A percentile compares a stretch with the other conserved stretches of the same genome.
phyloP scores from a whole-genome alignment of 345 rosid species.

The Hibiscus syriacus region DNA sequence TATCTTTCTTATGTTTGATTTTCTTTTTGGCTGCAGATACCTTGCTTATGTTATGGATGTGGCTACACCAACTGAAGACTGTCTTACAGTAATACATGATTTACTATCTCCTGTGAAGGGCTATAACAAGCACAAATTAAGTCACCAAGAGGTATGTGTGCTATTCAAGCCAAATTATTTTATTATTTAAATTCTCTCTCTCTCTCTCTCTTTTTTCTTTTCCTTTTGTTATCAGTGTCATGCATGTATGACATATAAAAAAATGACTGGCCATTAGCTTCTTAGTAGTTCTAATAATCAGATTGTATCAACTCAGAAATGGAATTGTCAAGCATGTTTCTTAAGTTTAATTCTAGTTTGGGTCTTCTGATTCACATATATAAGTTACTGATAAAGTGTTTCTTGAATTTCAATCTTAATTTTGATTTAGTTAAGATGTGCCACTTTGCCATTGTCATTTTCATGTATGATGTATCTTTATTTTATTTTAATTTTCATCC shows the following conservation, averaged over 20 bases:
- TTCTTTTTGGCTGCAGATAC: constrained; percentile 45
- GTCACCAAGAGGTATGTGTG: constrained; percentile 86
- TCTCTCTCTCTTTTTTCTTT: too few relatives aligned
- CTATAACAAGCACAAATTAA: constrained; percentile 53
- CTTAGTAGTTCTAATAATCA: neutral
- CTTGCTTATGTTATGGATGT: constrained; percentile 96
- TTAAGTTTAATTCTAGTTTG: neutral
- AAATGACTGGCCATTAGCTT: neutral
- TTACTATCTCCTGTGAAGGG: constrained; percentile 73
- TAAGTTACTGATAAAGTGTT: neutral
- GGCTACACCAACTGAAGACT: constrained; percentile 88
- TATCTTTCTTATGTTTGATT: neutral
- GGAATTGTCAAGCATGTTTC: neutral
- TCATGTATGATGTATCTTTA: constrained; percentile 1
- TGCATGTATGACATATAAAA: neutral
- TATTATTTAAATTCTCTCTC: neutral
- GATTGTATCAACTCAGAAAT: constrained; percentile 5
- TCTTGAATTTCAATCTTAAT: neutral
- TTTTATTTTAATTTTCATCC: neutral
- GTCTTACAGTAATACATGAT: constrained; percentile 65
- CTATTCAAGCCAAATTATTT: neutral
- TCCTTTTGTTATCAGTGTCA: neutral
- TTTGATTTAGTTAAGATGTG: neutral
- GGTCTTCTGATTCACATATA: neutral
- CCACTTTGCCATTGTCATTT: neutral